Percentiles rank a stretch among this genome's conserved stretches.
Evolutionary conservation across 2,329 filamentous ascomycete species (phyloP).

Genomic region (Ceratocystis ficicola): DNA sequence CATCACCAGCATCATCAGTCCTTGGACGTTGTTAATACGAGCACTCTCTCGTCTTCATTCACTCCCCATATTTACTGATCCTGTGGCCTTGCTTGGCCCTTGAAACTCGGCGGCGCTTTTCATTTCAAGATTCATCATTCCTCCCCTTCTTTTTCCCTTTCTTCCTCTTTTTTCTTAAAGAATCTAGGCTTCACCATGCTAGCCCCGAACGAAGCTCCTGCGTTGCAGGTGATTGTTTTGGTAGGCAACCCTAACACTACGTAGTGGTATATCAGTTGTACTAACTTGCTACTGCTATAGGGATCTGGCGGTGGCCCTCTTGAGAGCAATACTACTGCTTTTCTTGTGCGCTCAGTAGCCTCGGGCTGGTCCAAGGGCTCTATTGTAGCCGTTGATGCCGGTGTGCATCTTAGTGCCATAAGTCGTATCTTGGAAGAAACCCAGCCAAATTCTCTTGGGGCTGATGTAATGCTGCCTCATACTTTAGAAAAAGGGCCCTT

Average conservation of each 20-base stretch:
- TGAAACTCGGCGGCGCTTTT: neutral
- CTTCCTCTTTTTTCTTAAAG: neutral
- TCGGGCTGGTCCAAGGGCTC: conserved; percentile 73
- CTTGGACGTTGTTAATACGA: neutral
- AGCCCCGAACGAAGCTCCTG: conserved; percentile 31
- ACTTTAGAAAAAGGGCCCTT: conserved; percentile 61
- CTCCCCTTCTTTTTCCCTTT: neutral
- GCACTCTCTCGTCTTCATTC: neutral
- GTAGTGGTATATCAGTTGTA: conserved; percentile 6
- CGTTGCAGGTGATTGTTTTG: conserved; percentile 62
- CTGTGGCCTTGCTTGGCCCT: neutral
- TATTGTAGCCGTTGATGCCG: conserved; percentile 83
- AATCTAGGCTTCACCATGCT: conserved; percentile 11
- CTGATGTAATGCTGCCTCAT: conserved; percentile 34
- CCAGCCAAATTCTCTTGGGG: conserved; percentile 31
- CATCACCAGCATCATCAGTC: neutral
- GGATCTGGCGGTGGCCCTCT: conserved; percentile 80
- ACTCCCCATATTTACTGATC: neutral
- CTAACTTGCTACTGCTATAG: conserved; percentile 34
- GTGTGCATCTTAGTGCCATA: conserved; percentile 78
- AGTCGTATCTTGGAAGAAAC: conserved; percentile 59
- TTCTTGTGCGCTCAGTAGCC: conserved; percentile 72
- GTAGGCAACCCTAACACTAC: conserved; percentile 39
- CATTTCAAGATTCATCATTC: neutral
- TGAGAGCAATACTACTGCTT: conserved; percentile 80